Base-by-base conservation (phyloP, 768 basidiomycete genomes). In the Suillus hirtellus region DNA sequence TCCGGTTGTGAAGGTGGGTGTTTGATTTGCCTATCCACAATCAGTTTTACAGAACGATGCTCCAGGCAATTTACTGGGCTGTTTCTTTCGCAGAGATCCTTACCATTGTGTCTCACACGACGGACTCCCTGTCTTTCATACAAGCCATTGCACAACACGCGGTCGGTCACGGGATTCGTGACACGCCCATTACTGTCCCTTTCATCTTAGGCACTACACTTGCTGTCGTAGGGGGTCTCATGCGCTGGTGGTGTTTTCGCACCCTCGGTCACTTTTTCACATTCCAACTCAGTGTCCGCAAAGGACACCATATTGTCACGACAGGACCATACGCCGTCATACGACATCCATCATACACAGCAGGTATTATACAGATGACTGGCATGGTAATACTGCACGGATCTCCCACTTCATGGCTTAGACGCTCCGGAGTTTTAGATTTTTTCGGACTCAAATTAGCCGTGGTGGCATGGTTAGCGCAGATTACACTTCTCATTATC, bases 311-410 rank as follows among this genome's bases (percentile, higher is more conserved):
- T 61, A 76, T 82, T 40, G 70, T 82, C 60, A 81, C 77, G 4
- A 66, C 72, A 12, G 80, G 80, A 1, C 81, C 80, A 1, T 82
- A 82, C 62, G 71, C 78, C 19, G 76, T 76, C 73, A 77, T 80
- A 8, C 76, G 81, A 44, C 81, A 82, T 65, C 81, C 80, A 43
- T 76, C 78, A 66, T 82, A 81, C 64, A 75, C 77, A 15, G 78
- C 77, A n/a, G 72, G 34, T 9, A 27, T 59, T 1, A 35, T 73
- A 15, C 43, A 38, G 17, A 14, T 62, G 9, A 35, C 21, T 6
- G 66, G 67, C n/a, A n/a, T 64, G 1, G 38, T 46, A 17, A 52
- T 63, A 8, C 21, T 58, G 50, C 47, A 56, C 43, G 60, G 65
- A 38, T 24, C 49, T 10, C 46, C n/a, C 11, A 58, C 55, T 19